Evolutionary conservation across 768 basidiomycete genomes (phyloP), one percentile per base, ranked within the genome.

Genomic region (Mycena sanguinolenta): DNA sequence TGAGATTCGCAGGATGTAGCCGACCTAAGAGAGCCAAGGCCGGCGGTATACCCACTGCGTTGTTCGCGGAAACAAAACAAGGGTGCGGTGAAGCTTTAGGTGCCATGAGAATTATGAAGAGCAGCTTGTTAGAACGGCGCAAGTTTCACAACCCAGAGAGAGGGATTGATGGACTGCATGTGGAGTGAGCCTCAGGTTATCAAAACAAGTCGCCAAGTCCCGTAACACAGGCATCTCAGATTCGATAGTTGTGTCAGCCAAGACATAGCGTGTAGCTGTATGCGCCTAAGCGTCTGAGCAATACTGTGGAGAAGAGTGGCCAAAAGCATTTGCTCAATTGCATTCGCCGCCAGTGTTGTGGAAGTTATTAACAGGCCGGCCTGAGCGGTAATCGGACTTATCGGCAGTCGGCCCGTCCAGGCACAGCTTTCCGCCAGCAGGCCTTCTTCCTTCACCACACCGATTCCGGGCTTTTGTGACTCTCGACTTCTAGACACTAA

Each of bases 221-320:
- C 14, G 39, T 10, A 57, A 50, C 55, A 59, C 53, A 52, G 38
- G 42, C 62, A 49, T 54, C 60, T 63, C 54, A 27, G 38, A 17
- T 67, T 54, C 53, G 66, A 21, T 68, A 65, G 70, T 70, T 69
- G 63, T 55, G 62, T 73, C 72, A 65, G 44, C 71, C 21, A 67
- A 73, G 65, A 58, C 58, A 64, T 44, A 58, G 32, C 32, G 32
- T 34, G 32, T 10, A 34, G 10, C 10, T 34, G 32, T 34, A 10
- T 34, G 32, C 32, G 32, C 10, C 4, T 34, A 10, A 34, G 32
- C 6, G 32, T 34, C 10, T 4, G 32, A 34, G 32, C 32, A 34
- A 5, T 34, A 34, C 6, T 34, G 32, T 10, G 6, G 10, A 4
- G 6, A 34, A 34, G 10, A 34, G 32, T 10, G 6, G 10, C 32